These are phyloP conservation scores for Seiridium unicorne DNA, from an alignment of 2,329 filamentous ascomycete genomes.

Conservation along the genomic window DNA sequence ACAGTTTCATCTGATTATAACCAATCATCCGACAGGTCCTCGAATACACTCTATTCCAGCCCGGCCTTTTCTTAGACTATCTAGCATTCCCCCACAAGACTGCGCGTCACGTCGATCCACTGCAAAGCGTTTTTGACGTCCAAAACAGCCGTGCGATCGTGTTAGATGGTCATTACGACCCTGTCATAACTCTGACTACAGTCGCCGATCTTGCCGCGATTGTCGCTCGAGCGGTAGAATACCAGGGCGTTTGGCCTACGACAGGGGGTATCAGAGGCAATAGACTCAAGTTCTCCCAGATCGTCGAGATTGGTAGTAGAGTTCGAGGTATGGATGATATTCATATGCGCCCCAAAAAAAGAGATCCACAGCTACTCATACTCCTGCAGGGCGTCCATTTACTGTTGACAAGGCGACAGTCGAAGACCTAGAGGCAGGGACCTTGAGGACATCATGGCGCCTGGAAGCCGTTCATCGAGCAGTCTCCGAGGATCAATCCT, in stretches of 20 bases:
- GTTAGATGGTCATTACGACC: slow-evolving; percentile 39
- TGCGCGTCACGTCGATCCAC: slow-evolving; percentile 38
- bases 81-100: slow-evolving; percentile 48
- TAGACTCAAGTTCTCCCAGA: slow-evolving; percentile 29
- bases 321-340: slow-evolving; percentile 34
- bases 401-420: slow-evolving; percentile 41
- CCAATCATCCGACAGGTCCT: slow-evolving; percentile 36
- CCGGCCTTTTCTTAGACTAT: slow-evolving; percentile 54
- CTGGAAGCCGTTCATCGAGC: slow-evolving; percentile 24
- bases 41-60: slow-evolving; percentile 57
- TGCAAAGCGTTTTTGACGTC: slow-evolving; percentile 38
- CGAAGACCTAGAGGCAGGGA: slow-evolving; percentile 45
- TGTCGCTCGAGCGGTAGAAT: slow-evolving; percentile 39
- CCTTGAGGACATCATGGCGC: slow-evolving; percentile 38
- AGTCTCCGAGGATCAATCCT: slow-evolving; percentile 32
- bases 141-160: slow-evolving; percentile 39
- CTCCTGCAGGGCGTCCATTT: slow-evolving; percentile 31
- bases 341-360: neutral
- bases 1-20: slow-evolving; percentile 3
- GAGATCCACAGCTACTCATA: slow-evolving; percentile 11
- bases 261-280: slow-evolving; percentile 39
- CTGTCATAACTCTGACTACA: slow-evolving; percentile 41
- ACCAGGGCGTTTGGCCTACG: slow-evolving; percentile 40
- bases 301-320: slow-evolving; percentile 37
- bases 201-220: slow-evolving; percentile 38